These are phyloP conservation scores for Trametopsis cervina DNA, from an alignment of 768 basidiomycete species.

Conservation along the genomic window DNA sequence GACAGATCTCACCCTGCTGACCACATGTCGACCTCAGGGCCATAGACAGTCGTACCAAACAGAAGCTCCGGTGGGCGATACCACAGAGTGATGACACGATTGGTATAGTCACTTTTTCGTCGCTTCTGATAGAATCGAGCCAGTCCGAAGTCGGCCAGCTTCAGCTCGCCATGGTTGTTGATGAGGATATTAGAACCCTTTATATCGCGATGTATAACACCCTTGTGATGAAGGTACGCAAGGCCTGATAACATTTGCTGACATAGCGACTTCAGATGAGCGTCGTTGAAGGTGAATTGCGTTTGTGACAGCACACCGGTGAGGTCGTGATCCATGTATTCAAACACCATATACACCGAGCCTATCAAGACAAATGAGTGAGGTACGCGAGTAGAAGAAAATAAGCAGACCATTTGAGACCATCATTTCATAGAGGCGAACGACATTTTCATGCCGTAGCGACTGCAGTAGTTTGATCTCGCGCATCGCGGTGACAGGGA, in stretches of 20 bases:
- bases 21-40: slow-evolving; percentile 99
- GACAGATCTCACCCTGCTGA: slow-evolving; percentile 75
- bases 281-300: slow-evolving; percentile 76
- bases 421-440: slow-evolving; percentile 96
- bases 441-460: slow-evolving; percentile 82
- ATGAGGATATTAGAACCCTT: slow-evolving; percentile 98
- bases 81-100: slow-evolving; percentile 98
- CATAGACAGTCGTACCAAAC: slow-evolving; percentile 93
- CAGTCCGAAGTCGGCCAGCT: slow-evolving; percentile 95
- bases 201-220: slow-evolving; percentile 96
- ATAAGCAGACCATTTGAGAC: slow-evolving; percentile 77
- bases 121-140: slow-evolving; percentile 95
- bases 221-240: slow-evolving; percentile 91
- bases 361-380: slow-evolving; percentile 39
- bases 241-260: slow-evolving; percentile 94
- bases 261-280: slow-evolving; percentile 92
- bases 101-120: slow-evolving; percentile 91
- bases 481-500: slow-evolving; percentile 97
- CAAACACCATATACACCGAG: slow-evolving; percentile 97
- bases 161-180: slow-evolving; percentile 86
- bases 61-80: slow-evolving; percentile 94
- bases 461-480: slow-evolving; percentile 97
- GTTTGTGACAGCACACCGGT: slow-evolving; percentile 92
- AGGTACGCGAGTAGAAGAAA: neutral
- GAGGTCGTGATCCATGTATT: slow-evolving; percentile 98